A percentile compares a stretch with the other conserved stretches of the same genome.
Conservation (phyloP, 345 rosid species). For the Populus euphratica region DNA sequence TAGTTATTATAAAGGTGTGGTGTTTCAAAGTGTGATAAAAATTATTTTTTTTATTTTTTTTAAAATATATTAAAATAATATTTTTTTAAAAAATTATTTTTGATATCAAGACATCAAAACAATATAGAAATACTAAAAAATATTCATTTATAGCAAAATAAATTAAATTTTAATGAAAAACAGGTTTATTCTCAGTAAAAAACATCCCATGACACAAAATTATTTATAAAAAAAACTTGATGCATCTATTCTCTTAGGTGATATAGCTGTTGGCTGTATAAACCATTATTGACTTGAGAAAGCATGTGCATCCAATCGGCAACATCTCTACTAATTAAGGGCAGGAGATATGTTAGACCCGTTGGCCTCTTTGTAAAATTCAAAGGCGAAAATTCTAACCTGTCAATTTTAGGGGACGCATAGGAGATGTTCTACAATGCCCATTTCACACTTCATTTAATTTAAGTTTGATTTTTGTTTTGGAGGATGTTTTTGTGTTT, state of each 20-base stretch:
- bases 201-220: no score
- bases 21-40: rapidly evolving
- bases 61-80: no score
- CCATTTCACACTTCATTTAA: background rate
- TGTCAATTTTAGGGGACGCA: background rate
- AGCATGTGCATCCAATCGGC: background rate
- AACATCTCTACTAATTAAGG: background rate
- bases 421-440: background rate
- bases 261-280: background rate
- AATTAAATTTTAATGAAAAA: no score
- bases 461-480: background rate
- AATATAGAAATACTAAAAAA: no score
- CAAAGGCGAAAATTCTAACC: background rate
- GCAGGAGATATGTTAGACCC: background rate
- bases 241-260: background rate
- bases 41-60: no score
- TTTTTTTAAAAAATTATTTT: no score
- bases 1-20: no score
- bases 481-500: background rate
- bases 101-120: no score
- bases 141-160: no score
- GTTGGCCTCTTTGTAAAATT: background rate
- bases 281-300: background rate
- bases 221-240: no score
- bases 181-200: no score